Conservation (phyloP, 1,284 basidiomycete genomes). For the Inonotus hispidus region DNA sequence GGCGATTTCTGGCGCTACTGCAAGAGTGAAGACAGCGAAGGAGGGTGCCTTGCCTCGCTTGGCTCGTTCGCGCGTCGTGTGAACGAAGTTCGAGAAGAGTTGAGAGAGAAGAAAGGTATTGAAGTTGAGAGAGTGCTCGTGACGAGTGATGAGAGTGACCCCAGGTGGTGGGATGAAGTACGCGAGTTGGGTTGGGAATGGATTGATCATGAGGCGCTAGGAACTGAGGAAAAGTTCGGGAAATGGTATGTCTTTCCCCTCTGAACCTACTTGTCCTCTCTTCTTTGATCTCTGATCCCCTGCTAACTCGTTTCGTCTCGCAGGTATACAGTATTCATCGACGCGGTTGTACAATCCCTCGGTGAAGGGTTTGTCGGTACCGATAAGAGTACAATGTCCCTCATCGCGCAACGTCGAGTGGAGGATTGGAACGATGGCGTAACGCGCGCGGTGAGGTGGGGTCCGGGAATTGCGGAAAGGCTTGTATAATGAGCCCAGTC, state of each 20-base stretch:
- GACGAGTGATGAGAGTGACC: slow-evolving; percentile 65
- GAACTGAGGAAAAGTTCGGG: slow-evolving; percentile 48
- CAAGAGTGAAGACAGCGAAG: slow-evolving; percentile 24
- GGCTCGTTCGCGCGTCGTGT: slow-evolving; percentile 54
- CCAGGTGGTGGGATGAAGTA: slow-evolving; percentile 62
- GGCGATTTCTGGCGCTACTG: slow-evolving; percentile 57
- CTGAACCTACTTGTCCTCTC: not conserved
- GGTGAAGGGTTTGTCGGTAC: slow-evolving; percentile 68
- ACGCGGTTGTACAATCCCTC: slow-evolving; percentile 62
- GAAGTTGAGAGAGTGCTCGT: slow-evolving; percentile 55
- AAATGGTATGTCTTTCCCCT: slow-evolving; percentile 41
- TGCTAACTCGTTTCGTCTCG: not conserved
- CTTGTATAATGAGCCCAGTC: not conserved
- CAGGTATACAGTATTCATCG: slow-evolving; percentile 65
- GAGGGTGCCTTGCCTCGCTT: slow-evolving; percentile 59
- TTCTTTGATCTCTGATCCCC: not conserved
- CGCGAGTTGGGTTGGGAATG: slow-evolving; percentile 51
- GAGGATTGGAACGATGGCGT: slow-evolving; percentile 61
- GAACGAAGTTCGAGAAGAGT: slow-evolving; percentile 52
- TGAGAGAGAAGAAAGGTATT: slow-evolving; percentile 42
- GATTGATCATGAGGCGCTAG: slow-evolving; percentile 47
- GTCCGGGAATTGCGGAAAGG: not conserved
- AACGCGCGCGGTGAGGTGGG: slow-evolving; percentile 50
- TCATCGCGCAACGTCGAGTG: slow-evolving; percentile 56
- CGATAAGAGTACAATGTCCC: slow-evolving; percentile 61